Conservation (phyloP, 805 yeast genomes). For the Saccharomycodes ludwigii region DNA sequence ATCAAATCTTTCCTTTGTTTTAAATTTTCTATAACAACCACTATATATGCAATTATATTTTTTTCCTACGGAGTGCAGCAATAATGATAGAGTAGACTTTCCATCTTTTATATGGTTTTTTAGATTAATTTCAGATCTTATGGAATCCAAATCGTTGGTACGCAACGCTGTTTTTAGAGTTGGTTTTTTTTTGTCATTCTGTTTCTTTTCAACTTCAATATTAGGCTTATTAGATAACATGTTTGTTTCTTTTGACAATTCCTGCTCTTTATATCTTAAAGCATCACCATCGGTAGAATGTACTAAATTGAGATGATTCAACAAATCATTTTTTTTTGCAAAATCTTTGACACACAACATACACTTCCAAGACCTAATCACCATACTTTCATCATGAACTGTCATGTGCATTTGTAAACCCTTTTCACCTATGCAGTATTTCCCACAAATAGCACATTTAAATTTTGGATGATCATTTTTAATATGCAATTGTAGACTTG, state of each 20-base stretch:
- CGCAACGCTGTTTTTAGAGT: background rate
- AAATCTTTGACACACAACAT: constrained; percentile 36
- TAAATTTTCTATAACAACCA: constrained; percentile 43
- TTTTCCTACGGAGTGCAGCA: constrained; percentile 24
- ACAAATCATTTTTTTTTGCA: constrained; percentile 42
- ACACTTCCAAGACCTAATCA: constrained; percentile 59
- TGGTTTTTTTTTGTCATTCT: background rate
- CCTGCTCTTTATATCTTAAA: background rate
- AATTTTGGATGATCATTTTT: constrained; percentile 63
- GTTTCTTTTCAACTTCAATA: background rate
- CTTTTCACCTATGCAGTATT: constrained; percentile 57
- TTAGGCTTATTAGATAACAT: background rate
- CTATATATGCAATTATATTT: constrained; percentile 35
- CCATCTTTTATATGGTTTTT: constrained; percentile 17
- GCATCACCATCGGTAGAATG: constrained; percentile 24
- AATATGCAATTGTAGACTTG: constrained; percentile 57
- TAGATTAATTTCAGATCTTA: constrained; percentile 16
- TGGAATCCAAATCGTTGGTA: constrained; percentile 10
- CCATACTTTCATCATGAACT: constrained; percentile 44
- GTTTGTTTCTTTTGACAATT: background rate
- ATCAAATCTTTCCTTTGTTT: constrained; percentile 24
- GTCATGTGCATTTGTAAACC: constrained; percentile 67
- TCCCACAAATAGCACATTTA: constrained; percentile 52
- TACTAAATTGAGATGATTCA: constrained; percentile 41
- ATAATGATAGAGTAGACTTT: constrained; percentile 17